These are phyloP conservation scores for Ogataea polymorpha DNA, from an alignment of 805 yeast species.

Conservation along the genomic window DNA sequence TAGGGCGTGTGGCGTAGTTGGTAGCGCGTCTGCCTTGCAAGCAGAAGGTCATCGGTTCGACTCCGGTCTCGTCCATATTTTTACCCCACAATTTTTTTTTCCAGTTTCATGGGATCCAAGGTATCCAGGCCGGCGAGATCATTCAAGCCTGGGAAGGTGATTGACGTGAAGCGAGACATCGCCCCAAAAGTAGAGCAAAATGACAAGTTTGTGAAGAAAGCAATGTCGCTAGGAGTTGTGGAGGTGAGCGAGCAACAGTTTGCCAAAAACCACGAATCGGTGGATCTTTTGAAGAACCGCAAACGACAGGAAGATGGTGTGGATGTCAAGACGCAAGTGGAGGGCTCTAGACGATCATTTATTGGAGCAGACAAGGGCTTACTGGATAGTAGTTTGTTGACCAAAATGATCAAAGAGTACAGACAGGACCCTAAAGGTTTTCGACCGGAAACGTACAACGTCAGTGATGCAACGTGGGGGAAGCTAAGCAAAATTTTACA, in stretches of 20 bases:
- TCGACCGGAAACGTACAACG: conserved; percentile 7
- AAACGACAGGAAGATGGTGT: conserved; percentile 21
- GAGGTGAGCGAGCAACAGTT: conserved; percentile 11
- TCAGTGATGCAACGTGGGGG: conserved; percentile 17
- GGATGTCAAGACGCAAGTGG: conserved; percentile 9
- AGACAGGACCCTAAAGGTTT: conserved; percentile 5
- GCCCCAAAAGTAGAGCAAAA: neutral
- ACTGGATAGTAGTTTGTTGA: conserved; percentile 14
- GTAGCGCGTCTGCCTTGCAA: conserved; percentile 81
- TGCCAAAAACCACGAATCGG: conserved; percentile 22
- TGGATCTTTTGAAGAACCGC: conserved; percentile 24
- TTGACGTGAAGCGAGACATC: neutral
- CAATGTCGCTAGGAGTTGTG: conserved; percentile 25
- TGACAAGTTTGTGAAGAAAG: conserved; percentile 19
- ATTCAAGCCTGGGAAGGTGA: neutral
- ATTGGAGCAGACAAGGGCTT: conserved; percentile 1
- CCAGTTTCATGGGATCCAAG: conserved; percentile 1
- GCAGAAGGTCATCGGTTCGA: conserved; percentile 78
- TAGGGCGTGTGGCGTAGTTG: conserved; percentile 80
- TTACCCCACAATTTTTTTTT: neutral
- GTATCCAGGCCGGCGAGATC: conserved; percentile 3
- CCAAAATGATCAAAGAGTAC: conserved; percentile 24
- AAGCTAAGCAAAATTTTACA: conserved; percentile 15
- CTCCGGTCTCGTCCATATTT: conserved; percentile 66
- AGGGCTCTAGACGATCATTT: conserved; percentile 7